Conservation (phyloP, 1,284 basidiomycete species). For the Tetrapyrgos nigripes region DNA sequence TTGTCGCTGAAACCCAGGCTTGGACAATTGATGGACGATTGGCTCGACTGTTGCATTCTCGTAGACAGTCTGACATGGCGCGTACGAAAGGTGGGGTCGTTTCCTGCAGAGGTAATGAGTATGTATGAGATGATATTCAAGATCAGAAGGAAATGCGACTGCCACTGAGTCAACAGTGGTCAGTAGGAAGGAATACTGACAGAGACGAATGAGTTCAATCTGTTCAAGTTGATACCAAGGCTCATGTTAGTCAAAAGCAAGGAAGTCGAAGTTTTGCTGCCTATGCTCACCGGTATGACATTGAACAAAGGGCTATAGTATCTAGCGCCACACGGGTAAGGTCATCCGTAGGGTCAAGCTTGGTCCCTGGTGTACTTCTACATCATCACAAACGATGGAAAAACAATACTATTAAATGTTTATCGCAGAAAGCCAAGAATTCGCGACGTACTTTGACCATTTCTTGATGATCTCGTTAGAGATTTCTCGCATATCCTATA, state of each 20-base stretch:
- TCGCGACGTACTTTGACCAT: neutral
- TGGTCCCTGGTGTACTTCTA: neutral
- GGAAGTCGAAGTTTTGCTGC: neutral
- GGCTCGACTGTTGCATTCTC: constrained; percentile 3
- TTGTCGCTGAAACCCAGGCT: neutral
- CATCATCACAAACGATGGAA: neutral
- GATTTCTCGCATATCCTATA: constrained; percentile 1
- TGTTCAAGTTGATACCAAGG: neutral
- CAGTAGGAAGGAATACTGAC: neutral
- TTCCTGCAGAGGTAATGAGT: neutral
- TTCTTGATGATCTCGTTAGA: constrained; percentile 1
- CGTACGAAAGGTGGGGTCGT: neutral
- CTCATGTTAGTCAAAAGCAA: neutral
- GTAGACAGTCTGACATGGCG: neutral
- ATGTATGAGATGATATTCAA: neutral
- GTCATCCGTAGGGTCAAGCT: neutral
- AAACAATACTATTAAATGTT: neutral
- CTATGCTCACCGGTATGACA: constrained; percentile 3
- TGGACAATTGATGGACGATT: neutral
- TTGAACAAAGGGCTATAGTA: constrained; percentile 1
- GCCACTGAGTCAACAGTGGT: too few species aligned
- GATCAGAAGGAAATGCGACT: too few species aligned
- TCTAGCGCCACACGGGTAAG: constrained; percentile 1
- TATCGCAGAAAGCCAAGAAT: neutral
- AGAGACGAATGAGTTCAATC: neutral